Evolutionary conservation across 2,329 filamentous ascomycete species (phyloP).

Genomic region (Alternaria viburni): DNA sequence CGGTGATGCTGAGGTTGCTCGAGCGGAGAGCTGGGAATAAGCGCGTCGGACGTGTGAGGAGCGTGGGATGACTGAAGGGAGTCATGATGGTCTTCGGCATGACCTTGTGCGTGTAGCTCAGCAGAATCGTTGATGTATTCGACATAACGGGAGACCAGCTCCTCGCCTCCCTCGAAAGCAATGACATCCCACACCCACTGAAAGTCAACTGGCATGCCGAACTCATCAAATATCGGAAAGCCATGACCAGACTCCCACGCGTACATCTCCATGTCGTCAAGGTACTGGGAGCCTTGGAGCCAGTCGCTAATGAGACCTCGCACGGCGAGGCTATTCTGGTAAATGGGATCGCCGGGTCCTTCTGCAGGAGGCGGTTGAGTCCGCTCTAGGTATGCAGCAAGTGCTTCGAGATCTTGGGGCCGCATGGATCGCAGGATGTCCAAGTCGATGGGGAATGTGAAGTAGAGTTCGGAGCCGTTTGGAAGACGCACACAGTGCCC

Average conservation of each 20-base stretch:
- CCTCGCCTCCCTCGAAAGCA: neutral
- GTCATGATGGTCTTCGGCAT: neutral
- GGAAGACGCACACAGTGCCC: neutral
- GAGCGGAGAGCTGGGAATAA: neutral
- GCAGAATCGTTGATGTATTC: neutral
- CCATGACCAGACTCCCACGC: conserved; percentile 3
- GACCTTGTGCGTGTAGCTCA: neutral
- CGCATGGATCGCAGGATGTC: neutral
- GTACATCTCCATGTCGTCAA: neutral
- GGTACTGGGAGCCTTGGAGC: neutral
- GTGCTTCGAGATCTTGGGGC: neutral
- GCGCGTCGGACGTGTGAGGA: neutral
- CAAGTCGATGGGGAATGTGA: neutral
- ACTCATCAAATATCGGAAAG: neutral
- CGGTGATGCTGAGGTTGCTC: neutral
- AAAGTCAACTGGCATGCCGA: neutral
- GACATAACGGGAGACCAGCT: neutral
- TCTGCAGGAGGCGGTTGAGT: neutral
- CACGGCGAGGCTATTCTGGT: neutral
- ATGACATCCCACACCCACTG: neutral
- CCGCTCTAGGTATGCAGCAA: neutral
- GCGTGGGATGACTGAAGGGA: neutral
- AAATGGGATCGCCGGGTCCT: neutral
- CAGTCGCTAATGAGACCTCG: neutral
- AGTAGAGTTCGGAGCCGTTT: neutral